These are phyloP conservation scores for Rostrohypoxylon terebratum DNA, from an alignment of 495 filamentous ascomycete species.

Conservation along the genomic window DNA sequence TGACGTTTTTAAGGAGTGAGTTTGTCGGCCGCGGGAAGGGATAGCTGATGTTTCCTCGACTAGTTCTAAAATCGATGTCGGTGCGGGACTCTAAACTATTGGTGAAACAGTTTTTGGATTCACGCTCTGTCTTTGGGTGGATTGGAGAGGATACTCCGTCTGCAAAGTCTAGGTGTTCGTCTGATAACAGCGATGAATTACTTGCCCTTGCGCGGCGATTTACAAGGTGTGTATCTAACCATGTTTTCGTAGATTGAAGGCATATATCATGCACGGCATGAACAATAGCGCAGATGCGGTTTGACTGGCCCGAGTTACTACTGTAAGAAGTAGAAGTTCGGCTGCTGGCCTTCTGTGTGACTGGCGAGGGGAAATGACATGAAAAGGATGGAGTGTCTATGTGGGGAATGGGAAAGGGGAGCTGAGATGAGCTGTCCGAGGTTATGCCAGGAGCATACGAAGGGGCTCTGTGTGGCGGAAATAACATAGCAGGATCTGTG, in stretches of 20 bases:
- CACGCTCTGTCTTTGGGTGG: neutral
- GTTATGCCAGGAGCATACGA: neutral
- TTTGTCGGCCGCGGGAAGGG: constrained; percentile 10
- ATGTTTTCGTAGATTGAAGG: constrained; percentile 43
- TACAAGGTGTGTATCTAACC: constrained; percentile 39
- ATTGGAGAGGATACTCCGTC: neutral
- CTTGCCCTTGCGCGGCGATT: constrained; percentile 34
- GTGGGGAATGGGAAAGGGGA: neutral
- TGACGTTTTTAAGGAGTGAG: constrained; percentile 47
- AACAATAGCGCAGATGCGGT: constrained; percentile 8
- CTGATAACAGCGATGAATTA: neutral
- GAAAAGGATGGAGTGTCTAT: neutral
- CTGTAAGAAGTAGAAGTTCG: constrained; percentile 14
- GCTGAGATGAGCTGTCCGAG: neutral
- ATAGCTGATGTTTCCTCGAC: neutral
- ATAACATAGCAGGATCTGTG: neutral
- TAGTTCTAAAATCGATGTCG: neutral
- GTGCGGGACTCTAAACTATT: neutral
- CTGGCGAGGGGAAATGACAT: neutral
- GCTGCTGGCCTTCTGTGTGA: neutral
- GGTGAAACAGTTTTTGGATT: neutral
- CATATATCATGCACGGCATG: constrained; percentile 39
- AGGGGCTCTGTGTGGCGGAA: neutral
- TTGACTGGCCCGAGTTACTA: constrained; percentile 1
- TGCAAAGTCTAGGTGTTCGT: neutral